phyloP scores from a whole-genome alignment of 2,329 filamentous ascomycete genomes.

The Colletotrichum melonis region DNA sequence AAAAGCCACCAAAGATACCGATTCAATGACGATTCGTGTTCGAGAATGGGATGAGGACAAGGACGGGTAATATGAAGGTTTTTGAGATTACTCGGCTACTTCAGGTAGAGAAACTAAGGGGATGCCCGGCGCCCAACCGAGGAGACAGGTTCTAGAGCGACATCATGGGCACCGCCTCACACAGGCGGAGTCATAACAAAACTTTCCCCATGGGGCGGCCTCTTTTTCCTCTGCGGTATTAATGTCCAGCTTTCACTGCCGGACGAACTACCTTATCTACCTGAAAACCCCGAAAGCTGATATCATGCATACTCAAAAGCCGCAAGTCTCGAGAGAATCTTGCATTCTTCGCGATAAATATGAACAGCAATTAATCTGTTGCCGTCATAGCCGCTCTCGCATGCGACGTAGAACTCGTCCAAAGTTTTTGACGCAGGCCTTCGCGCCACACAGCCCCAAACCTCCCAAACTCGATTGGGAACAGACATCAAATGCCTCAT shows the following conservation, averaged over 20 bases:
- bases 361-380: not conserved
- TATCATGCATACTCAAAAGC: not conserved
- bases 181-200: not conserved
- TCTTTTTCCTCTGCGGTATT: not conserved
- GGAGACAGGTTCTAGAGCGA: not conserved
- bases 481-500: constrained; percentile 19
- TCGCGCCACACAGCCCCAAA: not conserved
- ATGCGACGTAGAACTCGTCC: constrained; percentile 20
- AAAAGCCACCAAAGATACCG: not conserved
- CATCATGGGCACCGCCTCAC: not conserved
- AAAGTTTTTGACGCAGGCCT: not conserved
- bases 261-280: not conserved
- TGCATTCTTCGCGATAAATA: not conserved
- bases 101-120: not conserved
- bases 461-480: not conserved
- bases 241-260: not conserved
- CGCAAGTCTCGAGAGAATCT: not conserved
- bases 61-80: not conserved
- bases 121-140: not conserved
- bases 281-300: not conserved
- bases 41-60: not conserved
- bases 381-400: constrained; percentile 10
- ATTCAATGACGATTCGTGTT: not conserved
- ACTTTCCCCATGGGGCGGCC: not conserved
- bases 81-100: not conserved